A percentile compares a stretch with the other conserved stretches of the same genome.
These are phyloP conservation scores for Lichina pygmaea DNA, from an alignment of 495 filamentous ascomycete genomes.

Conservation along the genomic window DNA sequence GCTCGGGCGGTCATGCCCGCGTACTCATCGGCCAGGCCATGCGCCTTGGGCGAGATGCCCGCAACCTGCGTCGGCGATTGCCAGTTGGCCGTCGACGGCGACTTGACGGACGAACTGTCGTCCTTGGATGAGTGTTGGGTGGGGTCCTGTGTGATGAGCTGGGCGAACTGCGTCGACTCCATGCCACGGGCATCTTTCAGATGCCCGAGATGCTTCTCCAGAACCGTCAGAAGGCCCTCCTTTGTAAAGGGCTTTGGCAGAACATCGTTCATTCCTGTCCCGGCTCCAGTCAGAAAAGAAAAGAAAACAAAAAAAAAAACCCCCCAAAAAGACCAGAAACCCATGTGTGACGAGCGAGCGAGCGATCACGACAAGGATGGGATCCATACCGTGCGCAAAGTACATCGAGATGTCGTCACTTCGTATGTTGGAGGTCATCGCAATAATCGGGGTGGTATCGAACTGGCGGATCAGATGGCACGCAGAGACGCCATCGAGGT, in stretches of 20 bases:
- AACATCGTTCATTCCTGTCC: slow-evolving; percentile 90
- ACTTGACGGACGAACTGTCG: slow-evolving; percentile 56
- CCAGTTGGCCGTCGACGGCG: slow-evolving; percentile 44
- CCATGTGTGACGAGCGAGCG: background rate
- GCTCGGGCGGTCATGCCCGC: slow-evolving; percentile 2
- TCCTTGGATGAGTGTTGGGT: slow-evolving; percentile 44
- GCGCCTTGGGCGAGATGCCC: slow-evolving; percentile 27
- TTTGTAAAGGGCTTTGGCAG: slow-evolving; percentile 93
- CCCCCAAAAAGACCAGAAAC: background rate
- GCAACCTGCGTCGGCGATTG: slow-evolving; percentile 45
- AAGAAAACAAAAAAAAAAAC: background rate
- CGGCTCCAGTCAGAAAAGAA: background rate
- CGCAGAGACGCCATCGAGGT: slow-evolving; percentile 82
- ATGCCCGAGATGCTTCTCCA: slow-evolving; percentile 68
- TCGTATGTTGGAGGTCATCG: slow-evolving; percentile 96
- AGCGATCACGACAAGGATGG: background rate
- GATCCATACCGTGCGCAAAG: slow-evolving; percentile 64
- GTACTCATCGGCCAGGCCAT: slow-evolving; percentile 14
- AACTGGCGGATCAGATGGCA: slow-evolving; percentile 84
- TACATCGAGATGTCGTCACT: slow-evolving; percentile 95
- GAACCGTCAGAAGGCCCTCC: slow-evolving; percentile 71
- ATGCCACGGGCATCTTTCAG: slow-evolving; percentile 35
- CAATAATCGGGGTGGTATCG: slow-evolving; percentile 72
- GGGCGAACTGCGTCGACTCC: background rate
- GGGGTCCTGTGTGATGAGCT: slow-evolving; percentile 17